Evolutionary conservation across 805 yeast genomes (phyloP).

Genomic region (Nakazawaea populi): DNA sequence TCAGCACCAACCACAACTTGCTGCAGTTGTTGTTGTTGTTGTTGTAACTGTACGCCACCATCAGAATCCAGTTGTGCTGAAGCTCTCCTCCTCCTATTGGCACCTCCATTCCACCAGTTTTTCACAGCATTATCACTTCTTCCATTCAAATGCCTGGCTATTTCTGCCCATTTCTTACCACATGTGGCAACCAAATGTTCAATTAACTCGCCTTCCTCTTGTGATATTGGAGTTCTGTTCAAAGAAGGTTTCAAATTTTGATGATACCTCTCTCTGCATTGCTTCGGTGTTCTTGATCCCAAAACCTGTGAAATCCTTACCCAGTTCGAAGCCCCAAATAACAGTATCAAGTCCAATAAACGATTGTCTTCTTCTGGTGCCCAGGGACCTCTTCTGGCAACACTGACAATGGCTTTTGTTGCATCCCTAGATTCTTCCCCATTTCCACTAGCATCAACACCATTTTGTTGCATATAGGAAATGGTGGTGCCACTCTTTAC

Average conservation of each 20-base stretch:
- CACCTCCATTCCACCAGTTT: constrained; percentile 97
- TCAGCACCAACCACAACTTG: background rate
- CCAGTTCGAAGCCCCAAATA: constrained; percentile 84
- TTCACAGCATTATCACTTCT: constrained; percentile 87
- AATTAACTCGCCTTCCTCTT: constrained; percentile 77
- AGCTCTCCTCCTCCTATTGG: constrained; percentile 69
- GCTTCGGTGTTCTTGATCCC: constrained; percentile 81
- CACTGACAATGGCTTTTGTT: background rate
- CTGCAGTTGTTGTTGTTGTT: constrained; percentile 8
- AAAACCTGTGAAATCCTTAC: constrained; percentile 73
- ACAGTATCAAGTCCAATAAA: constrained; percentile 59
- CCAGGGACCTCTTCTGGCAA: constrained; percentile 76
- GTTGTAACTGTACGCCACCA: background rate
- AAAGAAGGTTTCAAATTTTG: constrained; percentile 84
- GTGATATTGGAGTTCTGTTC: constrained; percentile 75
- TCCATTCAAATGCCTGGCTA: constrained; percentile 81
- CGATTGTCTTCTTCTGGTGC: constrained; percentile 76
- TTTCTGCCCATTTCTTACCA: constrained; percentile 94
- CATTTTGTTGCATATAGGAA: background rate
- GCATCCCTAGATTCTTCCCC: background rate
- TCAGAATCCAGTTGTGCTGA: constrained; percentile 22
- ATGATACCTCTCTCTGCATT: constrained; percentile 86
- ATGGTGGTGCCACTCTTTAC: too few species aligned
- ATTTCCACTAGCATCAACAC: background rate
- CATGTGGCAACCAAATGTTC: constrained; percentile 72